These are phyloP conservation scores for Crucihimalaya himalaica DNA, from an alignment of 345 rosid genomes.

Conservation along the genomic window DNA sequence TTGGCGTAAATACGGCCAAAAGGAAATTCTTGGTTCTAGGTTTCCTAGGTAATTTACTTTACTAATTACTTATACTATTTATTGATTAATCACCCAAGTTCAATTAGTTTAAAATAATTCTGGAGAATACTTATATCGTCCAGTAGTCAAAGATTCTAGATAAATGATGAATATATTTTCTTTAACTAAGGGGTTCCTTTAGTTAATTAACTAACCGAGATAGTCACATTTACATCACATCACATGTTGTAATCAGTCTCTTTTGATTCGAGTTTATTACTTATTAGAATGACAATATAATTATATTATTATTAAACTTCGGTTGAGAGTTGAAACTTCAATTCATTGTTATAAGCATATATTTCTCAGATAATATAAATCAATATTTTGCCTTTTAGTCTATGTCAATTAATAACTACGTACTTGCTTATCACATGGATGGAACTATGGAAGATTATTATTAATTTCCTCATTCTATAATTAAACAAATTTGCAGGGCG, in stretches of 20 bases:
- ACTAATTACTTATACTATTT: background rate
- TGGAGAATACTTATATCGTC: background rate
- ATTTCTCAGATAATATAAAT: background rate
- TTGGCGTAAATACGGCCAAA: constrained; percentile 93
- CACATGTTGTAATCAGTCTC: constrained; percentile 28
- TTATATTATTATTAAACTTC: constrained; percentile 1
- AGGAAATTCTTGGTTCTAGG: constrained; percentile 71
- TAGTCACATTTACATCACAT: constrained; percentile 9
- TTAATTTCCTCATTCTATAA: background rate
- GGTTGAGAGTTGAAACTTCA: background rate
- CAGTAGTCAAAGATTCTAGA: constrained; percentile 16
- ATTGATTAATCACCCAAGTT: background rate
- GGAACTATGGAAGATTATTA: too few species aligned
- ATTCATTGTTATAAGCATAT: background rate
- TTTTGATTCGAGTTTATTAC: constrained; percentile 23
- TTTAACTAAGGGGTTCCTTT: too few species aligned
- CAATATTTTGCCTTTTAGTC: background rate
- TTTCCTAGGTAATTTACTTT: constrained; percentile 63
- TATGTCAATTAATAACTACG: background rate
- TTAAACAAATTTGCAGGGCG: constrained; percentile 47
- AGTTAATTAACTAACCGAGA: constrained; percentile 11
- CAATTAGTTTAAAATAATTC: background rate
- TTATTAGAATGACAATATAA: constrained; percentile 11
- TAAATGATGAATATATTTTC: background rate
- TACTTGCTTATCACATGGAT: background rate